phyloP scores from a whole-genome alignment of 768 basidiomycete genomes.

The Psilocybe cubensis region DNA sequence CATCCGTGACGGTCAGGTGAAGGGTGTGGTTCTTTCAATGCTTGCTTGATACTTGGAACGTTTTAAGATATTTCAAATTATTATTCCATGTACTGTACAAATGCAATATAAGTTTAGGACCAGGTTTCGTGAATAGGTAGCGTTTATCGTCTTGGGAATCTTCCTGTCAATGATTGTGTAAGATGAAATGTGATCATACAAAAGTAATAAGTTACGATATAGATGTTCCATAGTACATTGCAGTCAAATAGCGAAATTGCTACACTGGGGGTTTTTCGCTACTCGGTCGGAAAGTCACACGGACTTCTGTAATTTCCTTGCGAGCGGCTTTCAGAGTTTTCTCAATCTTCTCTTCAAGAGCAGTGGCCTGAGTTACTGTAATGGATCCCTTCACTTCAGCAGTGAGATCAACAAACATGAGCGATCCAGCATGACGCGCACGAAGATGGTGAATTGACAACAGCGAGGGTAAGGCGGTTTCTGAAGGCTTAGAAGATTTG shows the following conservation, averaged over 20 bases:
- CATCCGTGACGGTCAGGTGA: constrained; percentile 72
- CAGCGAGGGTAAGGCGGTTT: constrained; percentile 14
- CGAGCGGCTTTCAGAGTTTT: constrained; percentile 54
- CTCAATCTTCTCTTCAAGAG: constrained; percentile 66
- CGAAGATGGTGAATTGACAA: constrained; percentile 48
- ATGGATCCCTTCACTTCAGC: constrained; percentile 66
- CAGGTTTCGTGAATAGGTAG: too few species aligned
- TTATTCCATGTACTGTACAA: constrained; percentile 7
- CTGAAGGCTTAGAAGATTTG: constrained; percentile 20
- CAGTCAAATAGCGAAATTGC: not conserved
- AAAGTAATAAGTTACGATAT: constrained; percentile 16
- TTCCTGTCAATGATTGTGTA: not conserved
- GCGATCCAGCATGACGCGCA: constrained; percentile 78
- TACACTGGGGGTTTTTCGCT: constrained; percentile 3
- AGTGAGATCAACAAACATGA: constrained; percentile 82
- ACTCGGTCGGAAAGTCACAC: constrained; percentile 54
- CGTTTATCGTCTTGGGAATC: too few species aligned
- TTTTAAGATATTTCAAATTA: not conserved
- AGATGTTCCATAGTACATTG: not conserved
- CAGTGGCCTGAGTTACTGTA: constrained; percentile 59
- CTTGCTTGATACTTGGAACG: constrained; percentile 36
- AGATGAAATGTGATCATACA: constrained; percentile 9
- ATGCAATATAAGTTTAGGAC: not conserved
- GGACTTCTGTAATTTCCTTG: constrained; percentile 75
- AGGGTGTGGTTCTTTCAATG: constrained; percentile 55